Base-by-base conservation (phyloP, 2,329 filamentous ascomycete genomes). In the Venturia aucupariae region DNA sequence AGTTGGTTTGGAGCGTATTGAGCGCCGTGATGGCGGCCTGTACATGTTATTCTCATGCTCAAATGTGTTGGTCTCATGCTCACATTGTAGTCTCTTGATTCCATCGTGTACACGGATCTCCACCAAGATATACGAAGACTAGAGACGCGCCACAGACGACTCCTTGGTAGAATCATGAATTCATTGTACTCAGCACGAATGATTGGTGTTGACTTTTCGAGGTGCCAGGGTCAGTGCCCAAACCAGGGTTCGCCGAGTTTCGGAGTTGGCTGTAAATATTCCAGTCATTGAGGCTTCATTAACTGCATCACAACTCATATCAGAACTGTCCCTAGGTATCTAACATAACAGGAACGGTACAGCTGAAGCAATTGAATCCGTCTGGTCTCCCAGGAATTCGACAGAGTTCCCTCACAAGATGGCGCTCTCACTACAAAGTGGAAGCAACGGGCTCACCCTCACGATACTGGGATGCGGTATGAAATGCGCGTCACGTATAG, bases 401-500 rank as follows among this genome's bases (percentile, higher is more conserved):
- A 30, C 27, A 51, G 3, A 27, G 11, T 22, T 10, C 7, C 6
- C 6, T 7, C 13, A 5, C 27, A 62, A 13, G 2, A 63, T 63
- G 62, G 55, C 63, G 1, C 32, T 51, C 41, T 35, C 51, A 6
- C 51, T 57, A 17, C 51, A 57, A 35, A 57, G 51, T 60, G 41
- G 54, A 8, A 44, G 46, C 39, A 61, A 48, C 35, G 63, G 63
- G 6, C 82, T 92, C 68, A 93, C 89, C 68, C 82, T 95, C 78
- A 85, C 90, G 67, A 85, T 94, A 67, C 81, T 96, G 65, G 91
- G 91, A 71, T 94, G 90, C 75, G 90, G 90, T 89, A 82, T 72
- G 84, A 78, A 19, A 54, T 44, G 19, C 61, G 62, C 41, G 7
- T 24, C 38, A 35, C 63, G n/a, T 42, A 51, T 7, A 39, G 39